Evolutionary conservation across 2,329 filamentous ascomycete genomes (phyloP).

Genomic region (Oidium heveae): DNA sequence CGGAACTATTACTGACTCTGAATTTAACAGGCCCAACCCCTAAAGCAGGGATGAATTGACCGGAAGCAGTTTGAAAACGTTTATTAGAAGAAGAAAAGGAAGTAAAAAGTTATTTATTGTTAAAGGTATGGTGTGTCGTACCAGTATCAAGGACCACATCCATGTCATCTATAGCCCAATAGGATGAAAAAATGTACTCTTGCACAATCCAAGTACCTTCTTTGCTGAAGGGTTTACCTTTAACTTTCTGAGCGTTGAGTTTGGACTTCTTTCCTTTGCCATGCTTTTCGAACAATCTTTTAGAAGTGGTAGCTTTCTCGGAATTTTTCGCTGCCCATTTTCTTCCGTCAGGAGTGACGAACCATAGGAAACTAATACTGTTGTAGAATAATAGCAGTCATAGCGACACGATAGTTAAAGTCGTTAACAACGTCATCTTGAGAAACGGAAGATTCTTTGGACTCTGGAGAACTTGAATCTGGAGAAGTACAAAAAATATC

Average conservation of each 20-base stretch:
- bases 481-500: background rate
- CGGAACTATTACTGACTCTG: background rate
- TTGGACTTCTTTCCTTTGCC: too few relatives aligned
- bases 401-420: background rate
- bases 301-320: background rate
- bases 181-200: too few relatives aligned
- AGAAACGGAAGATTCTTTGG: background rate
- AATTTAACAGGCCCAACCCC: background rate
- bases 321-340: background rate
- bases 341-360: background rate
- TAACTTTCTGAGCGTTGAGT: too few relatives aligned
- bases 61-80: background rate
- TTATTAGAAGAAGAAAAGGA: background rate
- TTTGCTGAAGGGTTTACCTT: too few relatives aligned
- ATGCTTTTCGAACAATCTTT: too few relatives aligned
- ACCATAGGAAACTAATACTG: background rate
- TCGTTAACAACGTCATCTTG: background rate
- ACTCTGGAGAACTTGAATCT: background rate
- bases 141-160: background rate
- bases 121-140: background rate
- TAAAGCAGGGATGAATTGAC: background rate
- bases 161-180: too few relatives aligned
- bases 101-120: background rate
- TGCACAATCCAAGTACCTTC: too few relatives aligned
- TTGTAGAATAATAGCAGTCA: background rate